Percentiles rank a stretch among this genome's conserved stretches.
phyloP scores from a whole-genome alignment of 495 filamentous ascomycete genomes.

The Penicillium flavigenum region DNA sequence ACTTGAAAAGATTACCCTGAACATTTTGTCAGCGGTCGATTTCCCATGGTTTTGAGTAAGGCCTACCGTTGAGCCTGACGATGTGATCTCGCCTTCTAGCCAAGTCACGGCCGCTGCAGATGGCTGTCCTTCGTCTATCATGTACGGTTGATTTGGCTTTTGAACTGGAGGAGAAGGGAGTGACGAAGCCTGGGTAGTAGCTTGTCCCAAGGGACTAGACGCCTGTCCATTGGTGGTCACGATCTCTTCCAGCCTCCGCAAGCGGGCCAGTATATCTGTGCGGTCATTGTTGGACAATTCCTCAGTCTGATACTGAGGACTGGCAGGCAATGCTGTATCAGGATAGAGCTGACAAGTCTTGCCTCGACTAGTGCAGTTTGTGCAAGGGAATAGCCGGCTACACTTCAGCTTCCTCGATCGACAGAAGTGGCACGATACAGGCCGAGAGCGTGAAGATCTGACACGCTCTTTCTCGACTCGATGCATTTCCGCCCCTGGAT shows the following conservation, averaged over 20 bases:
- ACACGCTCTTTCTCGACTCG: conserved; percentile 18
- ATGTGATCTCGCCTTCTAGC: conserved; percentile 23
- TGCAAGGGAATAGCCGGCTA: conserved; percentile 41
- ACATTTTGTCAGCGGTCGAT: not conserved
- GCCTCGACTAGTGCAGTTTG: conserved; percentile 41
- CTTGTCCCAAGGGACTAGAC: conserved; percentile 4
- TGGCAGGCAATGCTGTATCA: conserved; percentile 5
- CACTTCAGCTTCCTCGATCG: conserved; percentile 50
- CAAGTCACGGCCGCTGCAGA: conserved; percentile 16
- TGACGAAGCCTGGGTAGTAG: conserved; percentile 3
- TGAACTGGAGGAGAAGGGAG: conserved; percentile 1
- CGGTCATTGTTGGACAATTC: conserved; percentile 4
- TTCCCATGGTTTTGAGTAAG: not conserved
- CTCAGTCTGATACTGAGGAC: not conserved
- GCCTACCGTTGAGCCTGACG: conserved; percentile 16
- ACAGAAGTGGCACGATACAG: conserved; percentile 43
- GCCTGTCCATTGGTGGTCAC: conserved; percentile 18
- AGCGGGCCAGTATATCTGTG: conserved; percentile 21
- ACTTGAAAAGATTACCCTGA: conserved; percentile 2
- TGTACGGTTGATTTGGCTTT: not conserved
- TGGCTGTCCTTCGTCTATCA: conserved; percentile 1
- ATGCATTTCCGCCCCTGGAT: conserved; percentile 1
- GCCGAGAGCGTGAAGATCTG: conserved; percentile 24
- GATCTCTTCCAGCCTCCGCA: conserved; percentile 27
- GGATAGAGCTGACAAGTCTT: conserved; percentile 33